Evolutionary conservation across 2,329 filamentous ascomycete genomes (phyloP), one percentile per base, ranked within the genome.

Genomic region (Diaporthe sp.): DNA sequence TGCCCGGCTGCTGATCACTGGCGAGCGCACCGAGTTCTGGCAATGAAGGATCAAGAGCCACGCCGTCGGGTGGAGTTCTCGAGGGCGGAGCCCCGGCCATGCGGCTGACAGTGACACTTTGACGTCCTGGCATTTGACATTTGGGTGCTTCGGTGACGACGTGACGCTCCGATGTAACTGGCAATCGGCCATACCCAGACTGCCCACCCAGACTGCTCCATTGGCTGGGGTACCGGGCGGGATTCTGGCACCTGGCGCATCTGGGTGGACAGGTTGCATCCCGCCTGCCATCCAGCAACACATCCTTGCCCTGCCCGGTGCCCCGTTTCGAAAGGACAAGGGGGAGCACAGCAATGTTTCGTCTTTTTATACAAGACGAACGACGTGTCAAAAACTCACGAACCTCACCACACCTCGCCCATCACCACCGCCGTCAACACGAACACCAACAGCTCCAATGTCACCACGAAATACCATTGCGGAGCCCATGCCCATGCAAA

Each of bases 361-460:
- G 58, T 62, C 57, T 42, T 62, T 42, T 72, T 53, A 42, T 42
- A 70, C 42, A 39, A 62, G 57, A 72, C 42, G 57, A 62, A 73
- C 71, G 58, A 46, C 58, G 61, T 65, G 46, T 73, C 71, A 73
- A 46, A 73, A 65, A 46, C 39, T 68, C 58, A 57, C 58, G 58
- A 73, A 62, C 34, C 39, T 46, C 58, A 65, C 58, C 71, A 55
- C 46, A 68, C 65, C 46, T 39, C 65, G 34, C 19, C 31, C 12
- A 34, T 25, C 71, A 25, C 13, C 9, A 57, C 46, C 46, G 22
- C 58, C 57, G 5, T n/a, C 71, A 46, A n/a, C 25, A 34, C 37
- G 46, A 44, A 6, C 25, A 51, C 62, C 62, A 34, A 25, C 46
- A 53, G 46, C 65, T 68, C 46, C 46, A 53, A 39, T 68, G 34